These are phyloP conservation scores for Ustilago trichophora DNA, from an alignment of 1,284 basidiomycete species.

Conservation along the genomic window DNA sequence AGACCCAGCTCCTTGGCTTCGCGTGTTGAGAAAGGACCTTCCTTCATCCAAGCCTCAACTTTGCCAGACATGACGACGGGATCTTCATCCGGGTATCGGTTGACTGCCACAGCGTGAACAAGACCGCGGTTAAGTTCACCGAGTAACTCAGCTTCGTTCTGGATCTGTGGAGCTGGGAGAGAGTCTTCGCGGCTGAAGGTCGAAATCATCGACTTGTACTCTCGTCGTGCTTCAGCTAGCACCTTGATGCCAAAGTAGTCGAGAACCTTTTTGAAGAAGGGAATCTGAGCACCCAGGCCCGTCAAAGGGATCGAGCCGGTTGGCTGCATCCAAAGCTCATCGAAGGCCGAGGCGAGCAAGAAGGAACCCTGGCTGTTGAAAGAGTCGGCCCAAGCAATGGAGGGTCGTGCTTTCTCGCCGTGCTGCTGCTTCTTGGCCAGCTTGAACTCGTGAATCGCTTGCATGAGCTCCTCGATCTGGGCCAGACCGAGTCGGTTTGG, in stretches of 20 bases:
- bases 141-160: constrained; percentile 60
- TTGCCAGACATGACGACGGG: constrained; percentile 51
- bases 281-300: constrained; percentile 60
- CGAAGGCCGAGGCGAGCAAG: constrained; percentile 67
- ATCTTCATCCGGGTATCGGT: constrained; percentile 50
- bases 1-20: constrained; percentile 66
- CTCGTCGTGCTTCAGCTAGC: constrained; percentile 67
- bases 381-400: constrained; percentile 68
- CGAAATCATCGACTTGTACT: constrained; percentile 67
- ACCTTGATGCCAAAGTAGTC: constrained; percentile 68
- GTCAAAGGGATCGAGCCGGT: constrained; percentile 67
- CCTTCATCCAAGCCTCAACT: constrained; percentile 59
- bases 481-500: constrained; percentile 66
- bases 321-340: constrained; percentile 68
- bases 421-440: constrained; percentile 65
- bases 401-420: constrained; percentile 48
- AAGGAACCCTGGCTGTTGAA: constrained; percentile 67
- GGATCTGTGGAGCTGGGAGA: constrained; percentile 49
- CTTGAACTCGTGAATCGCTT: constrained; percentile 67
- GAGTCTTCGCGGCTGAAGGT: constrained; percentile 53
- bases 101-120: constrained; percentile 54
- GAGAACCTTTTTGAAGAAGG: constrained; percentile 65
- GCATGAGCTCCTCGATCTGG: constrained; percentile 68
- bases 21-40: constrained; percentile 66
- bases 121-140: constrained; percentile 59